Conservation (phyloP, 495 filamentous ascomycete genomes). For the Penicillium diatomitis region DNA sequence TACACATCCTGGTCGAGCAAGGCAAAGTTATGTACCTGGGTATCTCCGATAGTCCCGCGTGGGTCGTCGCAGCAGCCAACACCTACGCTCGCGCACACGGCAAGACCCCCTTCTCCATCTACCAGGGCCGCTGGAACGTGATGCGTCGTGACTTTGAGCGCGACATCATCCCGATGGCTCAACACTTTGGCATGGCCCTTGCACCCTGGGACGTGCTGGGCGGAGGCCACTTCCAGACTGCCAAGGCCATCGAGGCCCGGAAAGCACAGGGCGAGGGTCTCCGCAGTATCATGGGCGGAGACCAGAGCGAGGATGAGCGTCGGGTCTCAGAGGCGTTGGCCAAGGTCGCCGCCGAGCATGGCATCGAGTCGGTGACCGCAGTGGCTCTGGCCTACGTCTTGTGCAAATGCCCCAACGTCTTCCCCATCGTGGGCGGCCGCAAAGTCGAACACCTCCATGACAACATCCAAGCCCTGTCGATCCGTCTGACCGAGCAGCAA, state of each 20-base stretch:
- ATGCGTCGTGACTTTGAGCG: constrained; percentile 45
- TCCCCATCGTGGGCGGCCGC: constrained; percentile 62
- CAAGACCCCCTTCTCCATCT: constrained; percentile 53
- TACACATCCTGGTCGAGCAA: constrained; percentile 45
- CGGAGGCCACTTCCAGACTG: constrained; percentile 43
- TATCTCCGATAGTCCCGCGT: constrained; percentile 54
- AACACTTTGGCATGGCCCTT: constrained; percentile 49
- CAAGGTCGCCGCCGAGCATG: constrained; percentile 42
- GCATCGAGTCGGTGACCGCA: constrained; percentile 36
- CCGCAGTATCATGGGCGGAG: constrained; percentile 8
- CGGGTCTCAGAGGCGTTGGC: constrained; percentile 38
- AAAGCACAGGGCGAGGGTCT: constrained; percentile 23
- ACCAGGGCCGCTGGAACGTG: constrained; percentile 57
- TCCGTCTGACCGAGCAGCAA: constrained; percentile 46
- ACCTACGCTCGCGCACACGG: constrained; percentile 50
- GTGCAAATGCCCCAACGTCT: constrained; percentile 65
- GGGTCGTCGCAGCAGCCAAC: constrained; percentile 53
- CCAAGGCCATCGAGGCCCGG: constrained; percentile 20
- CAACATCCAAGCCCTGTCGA: constrained; percentile 51
- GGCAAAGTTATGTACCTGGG: constrained; percentile 59
- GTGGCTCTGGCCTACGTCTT: constrained; percentile 68
- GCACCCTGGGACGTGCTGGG: constrained; percentile 48
- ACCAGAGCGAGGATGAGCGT: constrained; percentile 30
- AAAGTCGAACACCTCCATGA: constrained; percentile 55
- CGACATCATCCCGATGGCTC: constrained; percentile 49